A percentile compares a stretch with the other conserved stretches of the same genome.
Conservation (phyloP, 345 rosid species). For the Syzygium grande region DNA sequence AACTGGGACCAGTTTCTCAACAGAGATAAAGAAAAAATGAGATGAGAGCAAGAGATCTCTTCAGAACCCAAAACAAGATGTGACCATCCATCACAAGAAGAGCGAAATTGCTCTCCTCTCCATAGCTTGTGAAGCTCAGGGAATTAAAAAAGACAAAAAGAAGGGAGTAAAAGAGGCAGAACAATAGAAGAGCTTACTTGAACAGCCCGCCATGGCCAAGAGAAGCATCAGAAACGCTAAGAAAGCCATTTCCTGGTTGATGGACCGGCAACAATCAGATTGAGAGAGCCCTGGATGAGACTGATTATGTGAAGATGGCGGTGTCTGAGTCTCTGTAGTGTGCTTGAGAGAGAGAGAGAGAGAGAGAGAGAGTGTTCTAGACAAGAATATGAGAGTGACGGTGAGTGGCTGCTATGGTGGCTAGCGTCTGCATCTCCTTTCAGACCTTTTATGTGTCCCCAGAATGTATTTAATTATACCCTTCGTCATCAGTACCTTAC, state of each 20-base stretch:
- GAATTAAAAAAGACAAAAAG: background rate
- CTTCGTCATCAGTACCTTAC: background rate
- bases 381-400: slow-evolving; percentile 8
- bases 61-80: background rate
- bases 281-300: background rate
- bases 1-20: background rate
- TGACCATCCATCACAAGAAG: background rate
- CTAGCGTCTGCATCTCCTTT: slow-evolving; percentile 2
- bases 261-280: background rate
- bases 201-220: slow-evolving; percentile 40
- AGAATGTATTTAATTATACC: background rate
- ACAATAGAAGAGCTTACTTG: slow-evolving; percentile 43
- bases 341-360: background rate
- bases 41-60: background rate
- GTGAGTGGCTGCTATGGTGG: slow-evolving; percentile 6
- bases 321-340: background rate
- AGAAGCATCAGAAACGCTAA: slow-evolving; percentile 38
- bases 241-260: slow-evolving; percentile 31
- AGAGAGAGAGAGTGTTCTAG: slow-evolving; percentile 7
- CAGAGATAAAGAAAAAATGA: background rate
- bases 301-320: background rate
- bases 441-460: background rate
- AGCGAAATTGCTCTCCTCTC: background rate
- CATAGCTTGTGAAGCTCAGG: background rate
- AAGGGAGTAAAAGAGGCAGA: background rate